Base-by-base conservation (phyloP, 495 filamentous ascomycete genomes). In the Tuber calosporum region DNA sequence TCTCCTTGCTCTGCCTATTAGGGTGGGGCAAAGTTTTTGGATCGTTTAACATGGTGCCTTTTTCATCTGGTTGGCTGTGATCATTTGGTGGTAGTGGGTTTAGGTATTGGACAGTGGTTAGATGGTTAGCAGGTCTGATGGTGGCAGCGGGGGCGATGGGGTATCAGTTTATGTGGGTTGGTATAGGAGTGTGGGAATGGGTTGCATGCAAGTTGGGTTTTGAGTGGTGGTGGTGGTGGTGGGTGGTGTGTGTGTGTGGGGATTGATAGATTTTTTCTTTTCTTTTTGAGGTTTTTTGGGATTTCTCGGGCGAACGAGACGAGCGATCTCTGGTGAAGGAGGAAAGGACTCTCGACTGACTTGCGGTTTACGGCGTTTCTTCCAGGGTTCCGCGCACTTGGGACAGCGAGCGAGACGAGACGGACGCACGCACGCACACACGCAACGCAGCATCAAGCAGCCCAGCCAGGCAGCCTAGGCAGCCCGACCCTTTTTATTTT, bases 341-440 rank as follows among this genome's bases (percentile, higher is more conserved):
- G 71, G 76, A 71, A 79, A 69, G 73, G 78, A 58, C 70, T 79
- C 73, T 77, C 76, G 70, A 75, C 76, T 79, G 73, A 79, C 77
- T 75, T 67, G 72, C 69, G 74, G 71, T 75, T 36, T 70, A 36
- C 70, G 70, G 36, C 69, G 68, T 74, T 79, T 71, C 76, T 74
- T 75, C 67, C 76, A 75, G 77, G 77, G 72, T 79, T 79, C 77
- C 78, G 77, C 70, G 73, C 70, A 79, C 71, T 73, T 75, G 76
- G 77, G 69, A 74, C 72, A 70, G 69, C 69, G 74, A 70, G 75
- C 71, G 45, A 71, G 26, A 30, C n/a, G 39, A 78, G 72, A 77
- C 75, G 74, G 66, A 77, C 71, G 53, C 58, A 75, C 72, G 72
- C 69, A 73, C 74, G 77, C 39, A 40, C 38, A 8, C 38, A 58